Percentiles rank a stretch among this genome's conserved stretches.
Conservation (phyloP, 1,284 basidiomycete species). For the Hemileia vastatrix region DNA sequence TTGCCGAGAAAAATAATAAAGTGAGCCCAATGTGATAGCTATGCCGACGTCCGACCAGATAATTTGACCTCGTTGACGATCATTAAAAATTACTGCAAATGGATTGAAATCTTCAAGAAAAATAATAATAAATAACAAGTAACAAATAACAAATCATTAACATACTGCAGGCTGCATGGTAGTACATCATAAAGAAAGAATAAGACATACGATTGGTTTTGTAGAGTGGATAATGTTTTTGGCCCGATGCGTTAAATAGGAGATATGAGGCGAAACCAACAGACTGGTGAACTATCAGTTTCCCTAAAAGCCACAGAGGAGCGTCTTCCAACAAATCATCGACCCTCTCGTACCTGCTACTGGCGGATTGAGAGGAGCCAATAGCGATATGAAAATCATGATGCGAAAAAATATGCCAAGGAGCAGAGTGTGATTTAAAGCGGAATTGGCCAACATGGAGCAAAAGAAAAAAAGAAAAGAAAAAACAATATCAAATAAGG, state of each 20-base stretch:
- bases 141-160: background rate
- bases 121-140: background rate
- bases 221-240: slow-evolving; percentile 63
- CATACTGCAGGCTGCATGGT: background rate
- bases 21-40: slow-evolving; percentile 57
- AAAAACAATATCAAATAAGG: background rate
- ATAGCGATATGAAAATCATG: background rate
- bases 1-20: slow-evolving; percentile 50
- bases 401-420: background rate
- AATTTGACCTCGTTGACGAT: slow-evolving; percentile 63
- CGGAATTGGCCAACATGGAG: background rate
- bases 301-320: slow-evolving; percentile 65
- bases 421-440: background rate
- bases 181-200: background rate
- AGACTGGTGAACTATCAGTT: slow-evolving; percentile 59
- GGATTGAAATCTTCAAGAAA: slow-evolving; percentile 68
- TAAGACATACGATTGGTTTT: slow-evolving; percentile 65
- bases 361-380: too few relatives aligned
- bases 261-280: slow-evolving; percentile 57
- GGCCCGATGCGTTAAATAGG: slow-evolving; percentile 75
- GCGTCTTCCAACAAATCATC: slow-evolving; percentile 86
- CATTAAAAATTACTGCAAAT: slow-evolving; percentile 70
- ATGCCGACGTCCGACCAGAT: slow-evolving; percentile 78
- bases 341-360: slow-evolving; percentile 65
- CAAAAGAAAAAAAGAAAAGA: background rate